Conservation (phyloP, 2,329 filamentous ascomycete genomes). For the Ceratocystis destructans region DNA sequence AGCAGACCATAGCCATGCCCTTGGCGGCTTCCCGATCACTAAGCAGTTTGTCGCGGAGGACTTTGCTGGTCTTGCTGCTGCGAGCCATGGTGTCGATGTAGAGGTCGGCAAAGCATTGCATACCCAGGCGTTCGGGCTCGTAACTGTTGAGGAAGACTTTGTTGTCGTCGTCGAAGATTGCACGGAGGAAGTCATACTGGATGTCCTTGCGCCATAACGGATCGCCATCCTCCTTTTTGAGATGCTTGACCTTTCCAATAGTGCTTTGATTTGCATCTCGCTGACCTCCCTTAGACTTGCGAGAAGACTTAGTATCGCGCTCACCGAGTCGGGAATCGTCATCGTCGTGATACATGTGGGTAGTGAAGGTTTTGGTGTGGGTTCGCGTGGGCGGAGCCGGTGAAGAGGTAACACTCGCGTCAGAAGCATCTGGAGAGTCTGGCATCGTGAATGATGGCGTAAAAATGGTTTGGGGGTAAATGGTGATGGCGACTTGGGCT, state of each 20-base stretch:
- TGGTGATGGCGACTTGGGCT: background rate
- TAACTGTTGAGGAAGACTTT: conserved; percentile 85
- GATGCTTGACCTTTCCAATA: conserved; percentile 61
- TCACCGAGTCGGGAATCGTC: conserved; percentile 33
- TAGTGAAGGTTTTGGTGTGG: conserved; percentile 33
- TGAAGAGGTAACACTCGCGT: conserved; percentile 35
- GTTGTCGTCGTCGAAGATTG: conserved; percentile 61
- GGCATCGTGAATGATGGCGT: conserved; percentile 8
- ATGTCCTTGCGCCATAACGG: conserved; percentile 80
- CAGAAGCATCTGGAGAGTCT: conserved; percentile 30
- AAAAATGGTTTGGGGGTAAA: background rate
- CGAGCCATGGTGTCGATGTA: conserved; percentile 98
- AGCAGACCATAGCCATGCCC: conserved; percentile 98
- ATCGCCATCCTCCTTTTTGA: conserved; percentile 82
- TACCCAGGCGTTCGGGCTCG: conserved; percentile 45
- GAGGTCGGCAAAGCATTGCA: conserved; percentile 79
- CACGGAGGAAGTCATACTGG: conserved; percentile 71
- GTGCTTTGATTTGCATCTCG: conserved; percentile 28
- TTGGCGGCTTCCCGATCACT: conserved; percentile 84
- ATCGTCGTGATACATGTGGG: conserved; percentile 34
- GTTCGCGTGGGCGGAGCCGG: conserved; percentile 29
- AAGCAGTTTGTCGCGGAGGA: conserved; percentile 88
- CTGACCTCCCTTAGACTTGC: conserved; percentile 22
- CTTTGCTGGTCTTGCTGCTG: conserved; percentile 98
- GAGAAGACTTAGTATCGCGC: conserved; percentile 29